Conservation (phyloP, 768 basidiomycete species). For the Dacryopinax spathularia region DNA sequence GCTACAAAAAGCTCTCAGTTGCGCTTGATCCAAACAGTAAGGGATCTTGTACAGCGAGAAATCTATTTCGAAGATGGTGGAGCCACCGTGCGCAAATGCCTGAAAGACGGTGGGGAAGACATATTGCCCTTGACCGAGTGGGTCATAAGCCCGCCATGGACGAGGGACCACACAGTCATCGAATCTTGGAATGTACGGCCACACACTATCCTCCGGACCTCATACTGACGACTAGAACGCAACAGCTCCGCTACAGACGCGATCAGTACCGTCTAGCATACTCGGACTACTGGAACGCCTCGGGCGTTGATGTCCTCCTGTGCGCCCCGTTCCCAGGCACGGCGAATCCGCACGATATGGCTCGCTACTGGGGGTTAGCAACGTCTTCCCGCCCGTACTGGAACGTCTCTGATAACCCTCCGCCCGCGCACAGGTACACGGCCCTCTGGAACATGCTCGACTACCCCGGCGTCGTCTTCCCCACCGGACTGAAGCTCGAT, state of each 20-base stretch:
- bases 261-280: background rate
- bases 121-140: background rate
- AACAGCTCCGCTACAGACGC: background rate
- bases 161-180: background rate
- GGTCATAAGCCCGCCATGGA: background rate
- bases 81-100: background rate
- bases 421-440: constrained; percentile 16
- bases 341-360: constrained; percentile 4
- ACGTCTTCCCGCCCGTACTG: background rate
- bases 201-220: background rate
- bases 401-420: background rate
- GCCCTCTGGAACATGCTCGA: constrained; percentile 19
- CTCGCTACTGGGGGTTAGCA: constrained; percentile 8
- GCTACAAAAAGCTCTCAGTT: background rate
- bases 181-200: background rate
- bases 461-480: constrained; percentile 17
- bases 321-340: background rate
- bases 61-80: constrained; percentile 4
- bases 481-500: constrained; percentile 13
- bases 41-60: background rate
- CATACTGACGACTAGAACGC: background rate
- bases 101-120: constrained; percentile 10
- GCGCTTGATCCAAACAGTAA: background rate
- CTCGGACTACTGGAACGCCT: background rate
- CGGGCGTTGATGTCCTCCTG: constrained; percentile 5